These are phyloP conservation scores for Crotalaria pallida DNA, from an alignment of 306 rosid species.

Conservation along the genomic window DNA sequence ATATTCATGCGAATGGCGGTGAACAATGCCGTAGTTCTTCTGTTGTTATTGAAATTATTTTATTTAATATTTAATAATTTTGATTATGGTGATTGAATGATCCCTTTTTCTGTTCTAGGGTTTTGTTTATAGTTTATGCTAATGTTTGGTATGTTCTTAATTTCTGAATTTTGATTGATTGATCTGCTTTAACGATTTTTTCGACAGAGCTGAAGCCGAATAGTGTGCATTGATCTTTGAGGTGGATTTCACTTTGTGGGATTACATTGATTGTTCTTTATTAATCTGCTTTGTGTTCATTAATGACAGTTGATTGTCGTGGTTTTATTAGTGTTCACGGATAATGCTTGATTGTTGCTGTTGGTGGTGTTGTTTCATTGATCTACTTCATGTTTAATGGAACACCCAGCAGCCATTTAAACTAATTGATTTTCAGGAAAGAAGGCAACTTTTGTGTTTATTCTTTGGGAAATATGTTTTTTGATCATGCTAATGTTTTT, in stretches of 20 bases:
- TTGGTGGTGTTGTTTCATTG: background rate
- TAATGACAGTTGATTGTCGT: background rate
- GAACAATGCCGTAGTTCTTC: background rate
- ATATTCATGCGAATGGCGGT: background rate
- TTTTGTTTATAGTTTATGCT: background rate
- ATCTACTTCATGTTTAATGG: background rate
- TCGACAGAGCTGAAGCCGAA: background rate
- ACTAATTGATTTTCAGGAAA: background rate
- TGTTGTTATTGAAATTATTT: background rate
- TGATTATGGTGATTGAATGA: background rate
- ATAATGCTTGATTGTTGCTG: background rate
- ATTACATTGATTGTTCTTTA: too few relatives aligned
- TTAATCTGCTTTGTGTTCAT: background rate
- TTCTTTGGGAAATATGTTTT: background rate
- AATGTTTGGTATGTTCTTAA: background rate
- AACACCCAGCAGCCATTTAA: background rate
- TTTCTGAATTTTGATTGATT: background rate
- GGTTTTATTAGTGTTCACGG: background rate
- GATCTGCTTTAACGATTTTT: background rate
- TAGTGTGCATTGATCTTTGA: background rate
- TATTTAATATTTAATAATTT: background rate
- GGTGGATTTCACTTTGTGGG: too few relatives aligned
- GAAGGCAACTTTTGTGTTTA: background rate
- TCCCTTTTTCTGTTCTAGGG: background rate
- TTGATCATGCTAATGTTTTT: background rate